phyloP scores from a whole-genome alignment of 805 yeast genomes.

The Wickerhamomyces hampshirensis region DNA sequence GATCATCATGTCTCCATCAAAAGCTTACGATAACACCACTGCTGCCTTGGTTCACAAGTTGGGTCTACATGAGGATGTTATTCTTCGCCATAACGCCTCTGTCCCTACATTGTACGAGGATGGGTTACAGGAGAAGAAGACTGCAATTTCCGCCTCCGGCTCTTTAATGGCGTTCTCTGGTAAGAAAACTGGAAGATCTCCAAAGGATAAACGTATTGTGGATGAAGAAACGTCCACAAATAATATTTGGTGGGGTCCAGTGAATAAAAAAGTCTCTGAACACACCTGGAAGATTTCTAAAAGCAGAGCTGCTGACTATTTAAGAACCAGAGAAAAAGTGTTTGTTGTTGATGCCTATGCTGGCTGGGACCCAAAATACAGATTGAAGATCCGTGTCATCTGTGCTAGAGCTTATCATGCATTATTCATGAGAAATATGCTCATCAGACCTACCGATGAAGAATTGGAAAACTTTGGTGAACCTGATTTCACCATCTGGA shows the following conservation, averaged over 20 bases:
- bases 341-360: conserved; percentile 96
- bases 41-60: conserved; percentile 27
- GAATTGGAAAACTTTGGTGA: conserved; percentile 88
- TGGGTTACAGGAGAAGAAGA: conserved; percentile 83
- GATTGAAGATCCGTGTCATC: conserved; percentile 91
- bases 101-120: conserved; percentile 93
- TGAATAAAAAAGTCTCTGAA: conserved; percentile 89
- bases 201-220: conserved; percentile 96
- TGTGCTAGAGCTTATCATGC: conserved; percentile 99
- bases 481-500: conserved; percentile 97
- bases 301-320: conserved; percentile 94
- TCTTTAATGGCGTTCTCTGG: conserved; percentile 96
- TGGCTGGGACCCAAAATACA: conserved; percentile 98
- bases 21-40: conserved; percentile 14
- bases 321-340: conserved; percentile 91
- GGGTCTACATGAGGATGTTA: conserved; percentile 55
- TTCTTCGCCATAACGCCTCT: conserved; percentile 85
- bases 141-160: conserved; percentile 89
- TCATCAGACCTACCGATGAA: conserved; percentile 89
- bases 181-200: conserved; percentile 94
- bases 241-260: conserved; percentile 99
- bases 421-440: conserved; percentile 95
- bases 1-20: conserved; percentile 28
- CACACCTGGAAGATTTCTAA: conserved; percentile 93
- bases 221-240: conserved; percentile 84